These are phyloP conservation scores for Medicago ruthenica DNA, from an alignment of 306 rosid genomes.

Conservation along the genomic window DNA sequence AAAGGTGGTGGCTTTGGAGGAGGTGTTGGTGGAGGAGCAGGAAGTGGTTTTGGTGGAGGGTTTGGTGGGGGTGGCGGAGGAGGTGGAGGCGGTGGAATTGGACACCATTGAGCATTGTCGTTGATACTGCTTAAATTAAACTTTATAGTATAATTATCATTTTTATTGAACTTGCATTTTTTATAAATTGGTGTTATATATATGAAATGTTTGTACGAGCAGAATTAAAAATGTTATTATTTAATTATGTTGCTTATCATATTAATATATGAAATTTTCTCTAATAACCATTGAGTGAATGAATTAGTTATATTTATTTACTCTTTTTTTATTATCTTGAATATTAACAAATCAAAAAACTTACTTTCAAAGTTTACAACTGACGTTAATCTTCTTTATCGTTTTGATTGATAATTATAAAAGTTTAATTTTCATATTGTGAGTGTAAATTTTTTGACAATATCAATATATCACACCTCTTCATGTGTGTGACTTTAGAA, in stretches of 20 bases:
- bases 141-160: not conserved
- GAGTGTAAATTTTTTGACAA: too few relatives aligned
- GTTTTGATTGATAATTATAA: too few relatives aligned
- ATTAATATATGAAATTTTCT: conserved; percentile 27
- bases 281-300: conserved; percentile 3
- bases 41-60: conserved; percentile 40
- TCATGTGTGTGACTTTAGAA: too few relatives aligned
- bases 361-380: too few relatives aligned
- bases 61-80: conserved; percentile 42
- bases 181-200: not conserved
- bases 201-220: not conserved
- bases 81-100: conserved; percentile 46
- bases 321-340: too few relatives aligned
- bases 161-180: conserved; percentile 1
- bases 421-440: too few relatives aligned
- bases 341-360: too few relatives aligned
- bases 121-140: conserved; percentile 38
- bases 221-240: not conserved
- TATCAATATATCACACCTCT: too few relatives aligned
- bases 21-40: conserved; percentile 42
- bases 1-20: conserved; percentile 54
- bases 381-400: too few relatives aligned
- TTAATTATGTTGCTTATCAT: conserved; percentile 8
- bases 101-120: conserved; percentile 52
- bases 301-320: not conserved